Percentiles rank a stretch among this genome's conserved stretches.
Evolutionary conservation across 495 filamentous ascomycete species (phyloP).

Genomic region (Articulospora tetracladia): DNA sequence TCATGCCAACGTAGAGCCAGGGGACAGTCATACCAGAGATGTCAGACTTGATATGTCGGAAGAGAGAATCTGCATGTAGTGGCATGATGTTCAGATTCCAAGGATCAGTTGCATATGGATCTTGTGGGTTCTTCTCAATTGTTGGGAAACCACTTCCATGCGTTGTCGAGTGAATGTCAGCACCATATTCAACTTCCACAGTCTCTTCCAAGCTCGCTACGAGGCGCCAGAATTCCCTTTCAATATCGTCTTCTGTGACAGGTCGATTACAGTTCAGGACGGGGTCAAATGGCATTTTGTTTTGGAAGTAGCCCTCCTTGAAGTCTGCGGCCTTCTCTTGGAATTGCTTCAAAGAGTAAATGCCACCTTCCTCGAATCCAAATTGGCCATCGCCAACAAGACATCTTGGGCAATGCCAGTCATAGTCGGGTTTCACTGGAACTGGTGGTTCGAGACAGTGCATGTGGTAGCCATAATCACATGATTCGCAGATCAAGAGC

Average conservation of each 20-base stretch:
- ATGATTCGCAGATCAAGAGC: slow-evolving; percentile 87
- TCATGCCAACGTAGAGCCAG: slow-evolving; percentile 99
- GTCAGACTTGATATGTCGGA: slow-evolving; percentile 95
- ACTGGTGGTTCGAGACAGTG: slow-evolving; percentile 85
- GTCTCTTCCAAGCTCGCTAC: slow-evolving; percentile 91
- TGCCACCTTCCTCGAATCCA: slow-evolving; percentile 93
- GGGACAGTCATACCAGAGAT: slow-evolving; percentile 99
- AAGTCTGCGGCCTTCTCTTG: slow-evolving; percentile 95
- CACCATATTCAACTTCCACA: slow-evolving; percentile 96
- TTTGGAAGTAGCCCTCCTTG: slow-evolving; percentile 88
- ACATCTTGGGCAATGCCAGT: slow-evolving; percentile 97
- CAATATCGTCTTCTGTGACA: slow-evolving; percentile 93
- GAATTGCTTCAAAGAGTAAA: slow-evolving; percentile 94
- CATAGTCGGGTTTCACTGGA: slow-evolving; percentile 72
- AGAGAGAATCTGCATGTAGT: slow-evolving; percentile 85
- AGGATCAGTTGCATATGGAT: slow-evolving; percentile 80
- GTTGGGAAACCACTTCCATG: slow-evolving; percentile 98
- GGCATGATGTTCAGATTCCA: slow-evolving; percentile 98
- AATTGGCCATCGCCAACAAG: slow-evolving; percentile 96
- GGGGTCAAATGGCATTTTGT: slow-evolving; percentile 86
- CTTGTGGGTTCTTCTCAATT: slow-evolving; percentile 81
- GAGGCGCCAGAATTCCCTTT: slow-evolving; percentile 94
- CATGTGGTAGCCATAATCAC: slow-evolving; percentile 85
- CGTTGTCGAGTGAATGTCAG: slow-evolving; percentile 97
- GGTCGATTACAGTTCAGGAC: slow-evolving; percentile 72